Evolutionary conservation across 78 protist species (phyloP), one percentile per base, ranked within the genome.

Genomic region (Goniomonas avonlea): DNA sequence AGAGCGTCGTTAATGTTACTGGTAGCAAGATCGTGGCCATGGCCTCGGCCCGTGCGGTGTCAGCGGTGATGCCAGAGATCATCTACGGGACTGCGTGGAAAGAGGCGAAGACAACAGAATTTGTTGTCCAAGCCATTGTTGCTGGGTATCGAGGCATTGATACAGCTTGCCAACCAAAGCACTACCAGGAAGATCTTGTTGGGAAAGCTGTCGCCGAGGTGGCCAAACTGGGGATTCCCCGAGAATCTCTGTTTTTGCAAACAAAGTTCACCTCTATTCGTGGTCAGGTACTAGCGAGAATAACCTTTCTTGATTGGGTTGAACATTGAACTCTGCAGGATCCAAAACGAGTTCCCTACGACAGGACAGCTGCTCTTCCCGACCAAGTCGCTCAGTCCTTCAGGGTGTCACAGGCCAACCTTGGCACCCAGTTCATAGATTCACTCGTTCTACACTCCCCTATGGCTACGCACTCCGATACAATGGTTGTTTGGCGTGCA

Each of bases 31-130:
- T n/a, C n/a, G n/a, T n/a, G n/a, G n/a, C n/a, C n/a, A n/a, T n/a
- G n/a, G n/a, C n/a, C n/a, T n/a, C n/a, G n/a, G n/a, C n/a, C n/a
- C n/a, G n/a, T n/a, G n/a, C n/a, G n/a, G n/a, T n/a, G n/a, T n/a
- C n/a, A n/a, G n/a, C n/a, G n/a, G n/a, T n/a, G n/a, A 40, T 61
- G 83, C 76, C 74, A 21, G 31, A 29, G 1, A 23, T 79, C n/a
- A 32, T 79, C 34, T 79, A 79, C 66, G 83, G 83, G 32, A 79
- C 83, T 1, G 83, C 83, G 17, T 79, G 83, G 83, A 79, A 79
- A 53, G 15, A 25, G 50, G 83, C n/a, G 39, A 34, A 53, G 2
- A 66, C 77, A 3, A 40, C 20, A 32, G 77, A 41, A 20, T 58
- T 66, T 2, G 76, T 66, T 13, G 34, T 50, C 40, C 39, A 25